Evolutionary conservation across 192 early-diverging fungal genomes (phyloP).

Genomic region (Mortierella antarctica): DNA sequence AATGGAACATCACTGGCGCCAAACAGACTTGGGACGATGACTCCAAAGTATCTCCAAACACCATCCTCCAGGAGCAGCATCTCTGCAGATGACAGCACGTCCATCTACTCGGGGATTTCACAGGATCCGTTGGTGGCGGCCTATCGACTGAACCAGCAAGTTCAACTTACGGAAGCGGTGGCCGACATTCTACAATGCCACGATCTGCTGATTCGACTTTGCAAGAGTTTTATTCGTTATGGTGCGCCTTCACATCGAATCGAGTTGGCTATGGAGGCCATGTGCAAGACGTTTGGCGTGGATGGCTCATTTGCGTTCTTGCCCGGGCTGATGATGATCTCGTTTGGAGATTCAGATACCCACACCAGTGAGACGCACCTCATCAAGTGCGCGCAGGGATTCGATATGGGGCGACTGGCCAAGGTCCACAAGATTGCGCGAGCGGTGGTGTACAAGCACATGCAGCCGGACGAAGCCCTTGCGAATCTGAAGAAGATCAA

Average conservation of each 20-base stretch:
- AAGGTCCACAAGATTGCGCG: slow-evolving; percentile 69
- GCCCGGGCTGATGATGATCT: slow-evolving; percentile 78
- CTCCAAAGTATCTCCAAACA: slow-evolving; percentile 12
- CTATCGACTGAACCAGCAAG: slow-evolving; percentile 19
- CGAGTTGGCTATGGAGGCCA: slow-evolving; percentile 58
- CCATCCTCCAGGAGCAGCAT: slow-evolving; percentile 11
- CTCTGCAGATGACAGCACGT: slow-evolving; percentile 22
- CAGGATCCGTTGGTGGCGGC: slow-evolving; percentile 21
- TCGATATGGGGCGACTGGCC: slow-evolving; percentile 75
- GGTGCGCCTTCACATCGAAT: slow-evolving; percentile 65
- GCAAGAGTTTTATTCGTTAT: slow-evolving; percentile 60
- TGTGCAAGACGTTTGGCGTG: slow-evolving; percentile 64
- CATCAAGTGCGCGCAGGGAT: slow-evolving; percentile 66
- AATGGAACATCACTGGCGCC: background rate
- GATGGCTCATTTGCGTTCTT: slow-evolving; percentile 73
- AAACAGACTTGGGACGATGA: background rate
- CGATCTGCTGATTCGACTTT: slow-evolving; percentile 60
- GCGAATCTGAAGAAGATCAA: slow-evolving; percentile 65
- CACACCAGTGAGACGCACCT: slow-evolving; percentile 81
- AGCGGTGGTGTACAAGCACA: slow-evolving; percentile 63
- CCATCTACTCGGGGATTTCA: slow-evolving; percentile 26
- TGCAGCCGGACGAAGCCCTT: slow-evolving; percentile 63
- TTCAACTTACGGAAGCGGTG: slow-evolving; percentile 25
- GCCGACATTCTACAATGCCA: slow-evolving; percentile 58
- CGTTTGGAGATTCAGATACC: slow-evolving; percentile 80